These are phyloP conservation scores for Tremellales sp. DNA, from an alignment of 1,284 basidiomycete species.

Conservation along the genomic window DNA sequence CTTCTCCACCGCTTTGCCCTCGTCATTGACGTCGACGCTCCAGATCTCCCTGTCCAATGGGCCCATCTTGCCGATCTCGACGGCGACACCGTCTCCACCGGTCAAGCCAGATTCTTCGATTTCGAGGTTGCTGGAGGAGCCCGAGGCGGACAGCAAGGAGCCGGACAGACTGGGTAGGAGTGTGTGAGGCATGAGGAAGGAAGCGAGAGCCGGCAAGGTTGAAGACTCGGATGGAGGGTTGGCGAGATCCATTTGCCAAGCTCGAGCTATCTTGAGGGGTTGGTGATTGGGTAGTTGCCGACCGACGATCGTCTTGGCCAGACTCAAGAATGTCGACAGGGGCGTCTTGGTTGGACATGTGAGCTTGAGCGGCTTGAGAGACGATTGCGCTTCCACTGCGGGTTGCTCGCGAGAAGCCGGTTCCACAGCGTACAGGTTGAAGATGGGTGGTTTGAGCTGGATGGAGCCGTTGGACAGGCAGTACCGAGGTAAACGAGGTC, in stretches of 20 bases:
- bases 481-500: conserved; percentile 53
- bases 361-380: conserved; percentile 6
- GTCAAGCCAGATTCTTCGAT: conserved; percentile 21
- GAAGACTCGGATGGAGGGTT: not conserved
- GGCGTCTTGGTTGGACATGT: conserved; percentile 19
- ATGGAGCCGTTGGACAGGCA: conserved; percentile 53
- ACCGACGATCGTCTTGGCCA: conserved; percentile 2
- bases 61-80: conserved; percentile 34
- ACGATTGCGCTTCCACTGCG: conserved; percentile 3
- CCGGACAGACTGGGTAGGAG: conserved; percentile 17
- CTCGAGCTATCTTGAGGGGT: conserved; percentile 6
- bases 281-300: conserved; percentile 3
- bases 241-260: conserved; percentile 3
- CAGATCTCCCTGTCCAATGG: conserved; percentile 31
- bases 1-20: conserved; percentile 36
- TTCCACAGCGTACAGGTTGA: conserved; percentile 57
- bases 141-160: conserved; percentile 12
- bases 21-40: conserved; percentile 25
- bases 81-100: conserved; percentile 32
- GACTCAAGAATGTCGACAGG: conserved; percentile 10
- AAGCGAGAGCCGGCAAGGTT: conserved; percentile 10
- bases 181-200: conserved; percentile 20
- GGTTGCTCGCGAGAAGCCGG: conserved; percentile 16
- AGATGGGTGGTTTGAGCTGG: conserved; percentile 71
- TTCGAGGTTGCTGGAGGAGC: conserved; percentile 8